Percentiles rank a stretch among this genome's conserved stretches.
phyloP scores from a whole-genome alignment of 2,329 filamentous ascomycete species.

The Cordyceps farinosa region DNA sequence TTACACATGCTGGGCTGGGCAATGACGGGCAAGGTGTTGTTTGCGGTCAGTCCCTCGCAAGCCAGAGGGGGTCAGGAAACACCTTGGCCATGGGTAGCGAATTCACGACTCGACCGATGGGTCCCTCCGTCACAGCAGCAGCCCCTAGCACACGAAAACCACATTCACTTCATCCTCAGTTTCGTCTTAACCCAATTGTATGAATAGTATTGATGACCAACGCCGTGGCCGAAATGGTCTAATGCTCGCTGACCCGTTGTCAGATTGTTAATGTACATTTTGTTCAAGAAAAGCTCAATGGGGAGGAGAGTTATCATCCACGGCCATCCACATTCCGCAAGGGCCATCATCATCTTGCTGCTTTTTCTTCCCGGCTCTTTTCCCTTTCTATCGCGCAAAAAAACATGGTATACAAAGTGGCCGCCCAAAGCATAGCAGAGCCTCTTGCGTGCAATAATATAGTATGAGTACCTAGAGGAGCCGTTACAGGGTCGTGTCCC shows the following conservation, averaged over 20 bases:
- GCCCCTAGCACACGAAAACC: too few species aligned
- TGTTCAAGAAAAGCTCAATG: constrained; percentile 28
- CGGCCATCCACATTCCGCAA: constrained; percentile 1
- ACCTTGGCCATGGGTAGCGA: neutral
- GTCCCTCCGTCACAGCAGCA: too few species aligned
- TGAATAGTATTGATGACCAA: constrained; percentile 27
- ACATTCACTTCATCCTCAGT: constrained; percentile 4
- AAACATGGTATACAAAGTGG: constrained; percentile 8
- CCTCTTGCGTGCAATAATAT: constrained; percentile 1
- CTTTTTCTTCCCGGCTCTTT: neutral
- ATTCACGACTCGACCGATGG: neutral
- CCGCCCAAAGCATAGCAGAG: neutral
- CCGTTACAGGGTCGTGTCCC: neutral
- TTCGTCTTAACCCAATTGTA: constrained; percentile 20
- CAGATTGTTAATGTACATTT: constrained; percentile 50
- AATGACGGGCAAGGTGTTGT: neutral
- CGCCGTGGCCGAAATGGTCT: constrained; percentile 39
- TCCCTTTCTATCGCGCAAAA: constrained; percentile 9
- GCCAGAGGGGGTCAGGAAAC: neutral
- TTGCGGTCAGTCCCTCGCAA: neutral
- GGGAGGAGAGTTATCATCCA: constrained; percentile 49
- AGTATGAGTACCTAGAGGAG: neutral
- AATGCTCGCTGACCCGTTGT: constrained; percentile 42
- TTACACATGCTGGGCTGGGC: constrained; percentile 43
- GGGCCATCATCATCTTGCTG: neutral